These are phyloP conservation scores for Suillus weaverae DNA, from an alignment of 768 basidiomycete genomes.

Conservation along the genomic window DNA sequence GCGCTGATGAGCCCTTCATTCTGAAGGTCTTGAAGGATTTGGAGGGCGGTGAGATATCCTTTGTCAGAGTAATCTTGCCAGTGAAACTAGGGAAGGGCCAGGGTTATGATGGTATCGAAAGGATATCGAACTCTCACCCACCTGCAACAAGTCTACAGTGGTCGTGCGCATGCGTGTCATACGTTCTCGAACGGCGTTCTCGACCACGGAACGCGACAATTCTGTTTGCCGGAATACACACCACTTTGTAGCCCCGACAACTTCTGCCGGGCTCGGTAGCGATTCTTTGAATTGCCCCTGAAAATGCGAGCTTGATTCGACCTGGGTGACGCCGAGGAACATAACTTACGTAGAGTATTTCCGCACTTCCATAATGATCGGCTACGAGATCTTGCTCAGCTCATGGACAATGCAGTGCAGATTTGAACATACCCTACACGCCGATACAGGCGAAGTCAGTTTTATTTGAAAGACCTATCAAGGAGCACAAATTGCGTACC, in stretches of 20 bases:
- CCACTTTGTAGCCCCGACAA: slow-evolving; percentile 84
- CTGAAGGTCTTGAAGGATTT: slow-evolving; percentile 60
- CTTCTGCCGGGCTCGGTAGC: slow-evolving; percentile 38
- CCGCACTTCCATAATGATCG: slow-evolving; percentile 85
- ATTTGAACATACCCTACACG: slow-evolving; percentile 25
- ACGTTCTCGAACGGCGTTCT: slow-evolving; percentile 66
- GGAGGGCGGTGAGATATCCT: slow-evolving; percentile 47
- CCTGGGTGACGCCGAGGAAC: slow-evolving; percentile 4
- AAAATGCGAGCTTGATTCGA: slow-evolving; percentile 6
- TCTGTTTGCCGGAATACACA: slow-evolving; percentile 65
- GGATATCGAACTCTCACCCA: slow-evolving; percentile 24
- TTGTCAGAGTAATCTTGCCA: slow-evolving; percentile 69
- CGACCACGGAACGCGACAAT: slow-evolving; percentile 55
- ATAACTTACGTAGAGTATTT: slow-evolving; percentile 70
- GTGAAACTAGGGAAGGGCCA: slow-evolving; percentile 55
- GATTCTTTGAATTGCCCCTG: slow-evolving; percentile 71
- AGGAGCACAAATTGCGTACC: slow-evolving; percentile 40
- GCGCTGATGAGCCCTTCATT: slow-evolving; percentile 57
- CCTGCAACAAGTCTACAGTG: slow-evolving; percentile 74
- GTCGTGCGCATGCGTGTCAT: slow-evolving; percentile 62
- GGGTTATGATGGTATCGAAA: not conserved
- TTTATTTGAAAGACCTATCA: slow-evolving; percentile 8
- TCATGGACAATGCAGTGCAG: slow-evolving; percentile 5
- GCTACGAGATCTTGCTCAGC: slow-evolving; percentile 40
- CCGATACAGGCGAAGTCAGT: slow-evolving; percentile 6